A percentile compares a stretch with the other conserved stretches of the same genome.
These are phyloP conservation scores for Aspergillus vadensis DNA, from an alignment of 2,329 filamentous ascomycete species.

Conservation along the genomic window DNA sequence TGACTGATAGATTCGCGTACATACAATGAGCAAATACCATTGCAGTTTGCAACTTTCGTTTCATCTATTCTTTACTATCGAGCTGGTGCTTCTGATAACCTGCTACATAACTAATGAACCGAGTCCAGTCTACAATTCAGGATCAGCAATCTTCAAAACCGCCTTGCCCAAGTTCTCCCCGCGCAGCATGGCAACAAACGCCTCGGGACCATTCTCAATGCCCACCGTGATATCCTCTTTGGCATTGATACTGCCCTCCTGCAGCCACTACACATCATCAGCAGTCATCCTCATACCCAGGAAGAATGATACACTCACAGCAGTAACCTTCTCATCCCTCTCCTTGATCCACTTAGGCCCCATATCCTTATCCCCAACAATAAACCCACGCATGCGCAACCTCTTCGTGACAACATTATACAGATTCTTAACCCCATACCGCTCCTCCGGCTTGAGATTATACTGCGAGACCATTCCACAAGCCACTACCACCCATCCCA, in stretches of 20 bases:
- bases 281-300: neutral
- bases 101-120: too few species aligned
- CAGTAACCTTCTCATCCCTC: constrained; percentile 68
- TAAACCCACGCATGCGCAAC: constrained; percentile 71
- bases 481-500: constrained; percentile 55
- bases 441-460: constrained; percentile 58
- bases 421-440: constrained; percentile 68
- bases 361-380: constrained; percentile 68
- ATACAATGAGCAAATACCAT: neutral
- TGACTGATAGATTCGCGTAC: neutral
- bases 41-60: neutral
- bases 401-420: constrained; percentile 66
- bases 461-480: constrained; percentile 76
- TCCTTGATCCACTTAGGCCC: constrained; percentile 67
- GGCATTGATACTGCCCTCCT: constrained; percentile 72
- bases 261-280: constrained; percentile 65
- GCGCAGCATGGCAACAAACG: constrained; percentile 71
- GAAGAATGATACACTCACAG: neutral
- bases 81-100: too few species aligned
- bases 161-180: constrained; percentile 89
- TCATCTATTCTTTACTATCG: too few species aligned
- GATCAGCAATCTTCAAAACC: constrained; percentile 59
- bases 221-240: constrained; percentile 69
- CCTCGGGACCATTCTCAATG: constrained; percentile 75
- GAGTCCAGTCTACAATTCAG: neutral